These are phyloP conservation scores for Coffea eugenioides DNA, from an alignment of 257 asterid species.

Conservation along the genomic window DNA sequence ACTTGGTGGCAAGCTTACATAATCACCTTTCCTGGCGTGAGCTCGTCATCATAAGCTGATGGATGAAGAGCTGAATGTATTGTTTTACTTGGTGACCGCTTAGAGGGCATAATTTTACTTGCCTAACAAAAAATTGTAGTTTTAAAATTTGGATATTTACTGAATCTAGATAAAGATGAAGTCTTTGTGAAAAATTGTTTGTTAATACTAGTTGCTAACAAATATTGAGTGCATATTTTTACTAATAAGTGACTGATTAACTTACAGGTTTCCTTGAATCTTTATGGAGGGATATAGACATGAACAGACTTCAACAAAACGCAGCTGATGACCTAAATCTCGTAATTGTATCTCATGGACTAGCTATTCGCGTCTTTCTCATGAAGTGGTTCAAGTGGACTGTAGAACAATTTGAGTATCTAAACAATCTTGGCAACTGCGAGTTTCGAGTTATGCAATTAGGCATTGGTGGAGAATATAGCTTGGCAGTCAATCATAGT, in stretches of 20 bases:
- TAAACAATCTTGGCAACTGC: constrained; percentile 33
- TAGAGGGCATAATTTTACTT: not conserved
- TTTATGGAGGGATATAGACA: constrained; percentile 47
- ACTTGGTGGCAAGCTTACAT: too few species aligned
- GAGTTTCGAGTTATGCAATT: constrained; percentile 45
- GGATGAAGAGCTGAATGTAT: not conserved
- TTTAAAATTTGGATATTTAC: not conserved
- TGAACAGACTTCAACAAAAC: constrained; percentile 38
- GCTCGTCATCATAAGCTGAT: not conserved
- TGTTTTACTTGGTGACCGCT: not conserved
- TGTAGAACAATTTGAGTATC: constrained; percentile 38
- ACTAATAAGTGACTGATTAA: constrained; percentile 1
- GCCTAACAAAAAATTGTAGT: not conserved
- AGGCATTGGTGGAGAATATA: constrained; percentile 44
- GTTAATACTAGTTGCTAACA: not conserved
- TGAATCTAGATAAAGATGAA: not conserved
- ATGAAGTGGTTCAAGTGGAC: constrained; percentile 60
- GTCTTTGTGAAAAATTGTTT: not conserved
- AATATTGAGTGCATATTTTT: not conserved
- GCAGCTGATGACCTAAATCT: constrained; percentile 33
- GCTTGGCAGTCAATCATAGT: constrained; percentile 40
- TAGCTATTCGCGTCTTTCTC: constrained; percentile 38
- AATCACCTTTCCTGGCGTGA: too few species aligned
- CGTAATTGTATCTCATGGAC: constrained; percentile 41
- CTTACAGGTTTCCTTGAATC: constrained; percentile 47